A percentile compares a stretch with the other conserved stretches of the same genome.
These are phyloP conservation scores for Glycine soja DNA, from an alignment of 306 rosid genomes.

Conservation along the genomic window DNA sequence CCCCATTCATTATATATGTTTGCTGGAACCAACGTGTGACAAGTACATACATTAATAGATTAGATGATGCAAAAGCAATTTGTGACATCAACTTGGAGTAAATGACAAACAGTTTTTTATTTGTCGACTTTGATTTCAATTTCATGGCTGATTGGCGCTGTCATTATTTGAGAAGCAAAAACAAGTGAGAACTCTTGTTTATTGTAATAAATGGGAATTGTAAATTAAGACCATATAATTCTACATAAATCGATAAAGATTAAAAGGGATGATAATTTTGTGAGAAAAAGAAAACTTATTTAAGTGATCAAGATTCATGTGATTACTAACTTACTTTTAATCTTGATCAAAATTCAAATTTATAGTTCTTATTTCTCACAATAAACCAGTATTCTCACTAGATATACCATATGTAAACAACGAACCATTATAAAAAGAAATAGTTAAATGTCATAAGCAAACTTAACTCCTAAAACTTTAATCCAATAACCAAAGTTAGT, in stretches of 20 bases:
- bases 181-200: not conserved
- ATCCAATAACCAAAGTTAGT: slow-evolving; percentile 14
- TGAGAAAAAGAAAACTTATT: not conserved
- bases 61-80: slow-evolving; percentile 19
- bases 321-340: not conserved
- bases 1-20: too few relatives aligned
- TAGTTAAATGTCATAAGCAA: slow-evolving; percentile 2
- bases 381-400: not conserved
- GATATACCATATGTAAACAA: not conserved
- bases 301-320: not conserved
- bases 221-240: not conserved
- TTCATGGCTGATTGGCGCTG: slow-evolving; percentile 14
- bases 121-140: not conserved
- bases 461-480: slow-evolving; percentile 15
- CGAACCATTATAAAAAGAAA: not conserved
- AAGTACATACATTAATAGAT: not conserved
- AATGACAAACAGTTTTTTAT: not conserved
- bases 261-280: too few relatives aligned
- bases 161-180: not conserved
- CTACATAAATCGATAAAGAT: not conserved
- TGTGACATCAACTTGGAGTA: not conserved
- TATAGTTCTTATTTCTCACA: not conserved
- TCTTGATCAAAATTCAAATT: too few relatives aligned
- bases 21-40: not conserved
- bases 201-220: not conserved